A percentile compares a stretch with the other conserved stretches of the same genome.
Evolutionary conservation across 2,329 filamentous ascomycete species (phyloP).

Genomic region (Pseudogymnoascus destructans): DNA sequence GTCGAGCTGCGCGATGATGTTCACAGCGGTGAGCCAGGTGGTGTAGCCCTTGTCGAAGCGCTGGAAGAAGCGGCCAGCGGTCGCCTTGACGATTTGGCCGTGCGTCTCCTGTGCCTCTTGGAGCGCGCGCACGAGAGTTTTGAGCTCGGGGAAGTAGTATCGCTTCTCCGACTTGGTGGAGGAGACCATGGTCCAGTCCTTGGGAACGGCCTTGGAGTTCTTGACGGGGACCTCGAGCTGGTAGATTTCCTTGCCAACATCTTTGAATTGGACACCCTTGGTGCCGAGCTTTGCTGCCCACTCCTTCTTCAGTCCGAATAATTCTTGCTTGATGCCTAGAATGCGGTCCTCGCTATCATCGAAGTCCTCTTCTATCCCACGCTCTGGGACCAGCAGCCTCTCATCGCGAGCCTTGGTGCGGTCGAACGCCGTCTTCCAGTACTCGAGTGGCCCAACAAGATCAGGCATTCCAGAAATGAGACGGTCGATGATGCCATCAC

Average conservation of each 20-base stretch:
- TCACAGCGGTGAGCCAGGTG: constrained; percentile 79
- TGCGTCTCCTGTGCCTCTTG: constrained; percentile 94
- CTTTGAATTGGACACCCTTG: constrained; percentile 56
- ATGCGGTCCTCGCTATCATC: constrained; percentile 71
- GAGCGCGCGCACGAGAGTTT: constrained; percentile 67
- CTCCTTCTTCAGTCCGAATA: constrained; percentile 57
- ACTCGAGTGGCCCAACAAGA: constrained; percentile 57
- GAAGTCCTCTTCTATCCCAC: constrained; percentile 83
- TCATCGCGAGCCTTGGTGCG: constrained; percentile 63
- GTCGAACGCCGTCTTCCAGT: constrained; percentile 90
- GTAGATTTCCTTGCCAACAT: constrained; percentile 94
- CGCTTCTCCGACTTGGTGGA: constrained; percentile 81
- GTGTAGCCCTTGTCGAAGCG: constrained; percentile 81
- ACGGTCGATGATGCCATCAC: constrained; percentile 70
- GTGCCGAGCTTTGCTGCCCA: constrained; percentile 64
- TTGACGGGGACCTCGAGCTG: constrained; percentile 83
- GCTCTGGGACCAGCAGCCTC: constrained; percentile 72
- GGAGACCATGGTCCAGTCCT: constrained; percentile 91
- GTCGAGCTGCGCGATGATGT: constrained; percentile 82
- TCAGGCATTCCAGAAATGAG: constrained; percentile 79
- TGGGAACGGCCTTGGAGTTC: constrained; percentile 60
- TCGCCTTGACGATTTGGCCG: constrained; percentile 77
- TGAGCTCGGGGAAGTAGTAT: constrained; percentile 82
- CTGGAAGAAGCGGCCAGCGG: constrained; percentile 67
- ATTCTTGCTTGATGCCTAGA: constrained; percentile 57